Percentiles rank a stretch among this genome's conserved stretches.
phyloP scores from a whole-genome alignment of 192 early-diverging fungal species.

The Coemansia sp. region DNA sequence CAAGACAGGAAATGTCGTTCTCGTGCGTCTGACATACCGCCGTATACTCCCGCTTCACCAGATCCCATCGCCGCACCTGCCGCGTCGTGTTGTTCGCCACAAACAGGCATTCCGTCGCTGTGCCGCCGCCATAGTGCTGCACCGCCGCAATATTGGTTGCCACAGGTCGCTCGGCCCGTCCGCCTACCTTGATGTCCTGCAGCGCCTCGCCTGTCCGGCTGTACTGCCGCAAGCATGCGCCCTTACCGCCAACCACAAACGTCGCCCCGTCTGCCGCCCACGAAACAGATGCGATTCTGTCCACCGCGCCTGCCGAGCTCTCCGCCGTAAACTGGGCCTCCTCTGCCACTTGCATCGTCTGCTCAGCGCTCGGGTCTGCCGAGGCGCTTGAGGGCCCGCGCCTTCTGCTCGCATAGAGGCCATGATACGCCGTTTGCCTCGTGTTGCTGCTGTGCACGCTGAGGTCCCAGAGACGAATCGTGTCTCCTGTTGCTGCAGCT shows the following conservation, averaged over 20 bases:
- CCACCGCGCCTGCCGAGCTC: constrained; percentile 5
- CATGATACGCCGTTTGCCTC: constrained; percentile 4
- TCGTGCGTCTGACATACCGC: constrained; percentile 43
- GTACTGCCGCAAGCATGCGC: constrained; percentile 32
- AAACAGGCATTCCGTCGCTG: constrained; percentile 31
- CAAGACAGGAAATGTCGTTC: constrained; percentile 46
- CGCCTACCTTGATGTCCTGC: constrained; percentile 27
- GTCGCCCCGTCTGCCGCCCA: constrained; percentile 37
- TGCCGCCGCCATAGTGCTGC: constrained; percentile 27
- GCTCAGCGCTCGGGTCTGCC: not conserved
- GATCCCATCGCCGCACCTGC: constrained; percentile 49
- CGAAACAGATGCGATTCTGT: constrained; percentile 21
- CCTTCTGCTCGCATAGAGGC: not conserved
- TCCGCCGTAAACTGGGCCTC: constrained; percentile 2
- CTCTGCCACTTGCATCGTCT: not conserved
- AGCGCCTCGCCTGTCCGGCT: constrained; percentile 21
- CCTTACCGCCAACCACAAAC: constrained; percentile 34
- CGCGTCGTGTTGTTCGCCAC: constrained; percentile 36
- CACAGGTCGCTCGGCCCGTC: constrained; percentile 2
- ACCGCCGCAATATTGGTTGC: constrained; percentile 23
- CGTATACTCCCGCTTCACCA: constrained; percentile 28
- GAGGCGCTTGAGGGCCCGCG: constrained; percentile 10
- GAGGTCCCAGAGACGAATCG: constrained; percentile 42
- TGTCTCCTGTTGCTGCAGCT: constrained; percentile 44
- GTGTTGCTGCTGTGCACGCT: constrained; percentile 3